Base-by-base conservation (phyloP, 768 basidiomycete genomes). In the Serendipita vermifera region DNA sequence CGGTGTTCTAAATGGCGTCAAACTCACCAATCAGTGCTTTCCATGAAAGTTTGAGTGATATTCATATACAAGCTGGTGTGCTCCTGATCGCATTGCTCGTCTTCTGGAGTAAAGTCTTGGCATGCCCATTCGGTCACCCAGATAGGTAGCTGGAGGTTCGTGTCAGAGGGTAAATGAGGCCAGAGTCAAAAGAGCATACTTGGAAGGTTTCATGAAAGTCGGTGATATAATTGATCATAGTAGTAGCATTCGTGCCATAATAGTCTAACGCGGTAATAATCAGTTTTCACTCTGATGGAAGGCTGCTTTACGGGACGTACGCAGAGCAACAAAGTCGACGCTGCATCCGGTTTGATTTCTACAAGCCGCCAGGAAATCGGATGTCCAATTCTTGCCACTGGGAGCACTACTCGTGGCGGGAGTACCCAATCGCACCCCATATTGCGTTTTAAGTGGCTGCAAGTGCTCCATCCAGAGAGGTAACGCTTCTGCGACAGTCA, bases 71-170 rank as follows among this genome's bases (percentile, higher is more conserved):
- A 54, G 5, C 69, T 64, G 6, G 79, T 67, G 22, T 79, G 73
- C 3, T 73, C 63, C 29, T 65, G 59, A 0, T 75, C 70, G 57
- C 78, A 80, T 62, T 80, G 77, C 17, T 62, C 33, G 55, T 61
- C 41, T 22, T 38, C 48, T 35, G 58, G 54, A 56, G 41, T 56
- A 33, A 53, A 64, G 59, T 53, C 60, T 64, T 69, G 76, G 60
- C 77, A 78, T 0, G 76, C 75, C 76, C 77, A 80, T 61, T 81
- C 80, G 1, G 80, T 81, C 0, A 81, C 73, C 79, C 79, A 81
- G 14, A 36, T 56, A 17, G 35, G 36, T 31, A 14, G n/a, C 15
- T 29, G 26, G 11, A 43, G 17, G 17, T 6, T 11, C 26, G 17
- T 17, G 17, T n/a, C 11, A 11, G 20, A 7, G 6, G 9, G 26